A percentile compares a stretch with the other conserved stretches of the same genome.
Conservation (phyloP, 2,329 filamentous ascomycete genomes). For the Domatiomyces catenatus region DNA sequence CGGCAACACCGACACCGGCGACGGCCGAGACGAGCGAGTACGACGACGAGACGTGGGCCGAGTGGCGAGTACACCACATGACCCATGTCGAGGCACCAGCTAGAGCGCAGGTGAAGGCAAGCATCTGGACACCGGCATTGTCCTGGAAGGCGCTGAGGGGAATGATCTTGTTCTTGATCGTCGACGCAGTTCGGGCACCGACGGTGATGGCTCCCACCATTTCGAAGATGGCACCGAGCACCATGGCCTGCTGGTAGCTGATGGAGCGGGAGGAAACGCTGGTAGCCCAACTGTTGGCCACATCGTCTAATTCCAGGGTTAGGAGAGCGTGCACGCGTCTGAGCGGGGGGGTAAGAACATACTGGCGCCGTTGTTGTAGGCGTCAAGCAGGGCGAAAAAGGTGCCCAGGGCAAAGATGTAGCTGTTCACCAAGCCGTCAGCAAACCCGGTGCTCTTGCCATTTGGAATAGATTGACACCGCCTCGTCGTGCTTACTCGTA, state of each 20-base stretch:
- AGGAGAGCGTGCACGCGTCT: too few species aligned
- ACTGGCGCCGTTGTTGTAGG: constrained; percentile 68
- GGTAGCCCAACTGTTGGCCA: constrained; percentile 71
- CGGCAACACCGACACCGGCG: constrained; percentile 54
- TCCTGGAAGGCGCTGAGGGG: constrained; percentile 41
- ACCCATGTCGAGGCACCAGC: constrained; percentile 56
- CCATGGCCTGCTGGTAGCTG: constrained; percentile 53
- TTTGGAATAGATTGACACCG: background rate
- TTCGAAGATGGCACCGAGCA: constrained; percentile 52
- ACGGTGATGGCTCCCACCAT: constrained; percentile 51
- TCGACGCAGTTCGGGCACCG: constrained; percentile 54
- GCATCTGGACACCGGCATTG: constrained; percentile 51
- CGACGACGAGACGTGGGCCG: constrained; percentile 57
- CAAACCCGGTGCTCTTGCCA: background rate
- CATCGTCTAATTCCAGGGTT: constrained; percentile 46
- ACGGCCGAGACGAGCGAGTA: constrained; percentile 57
- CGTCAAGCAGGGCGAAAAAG: constrained; percentile 59
- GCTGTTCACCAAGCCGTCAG: constrained; percentile 34
- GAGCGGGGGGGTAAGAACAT: constrained; percentile 23
- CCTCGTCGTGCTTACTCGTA: background rate
- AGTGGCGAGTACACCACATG: constrained; percentile 64
- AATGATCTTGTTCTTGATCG: constrained; percentile 67
- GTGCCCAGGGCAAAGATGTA: constrained; percentile 65
- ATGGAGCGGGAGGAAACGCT: constrained; percentile 67
- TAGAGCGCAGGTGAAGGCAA: constrained; percentile 50